These are phyloP conservation scores for Mycotypha africana DNA, from an alignment of 371 early-diverging fungal species.

Conservation along the genomic window DNA sequence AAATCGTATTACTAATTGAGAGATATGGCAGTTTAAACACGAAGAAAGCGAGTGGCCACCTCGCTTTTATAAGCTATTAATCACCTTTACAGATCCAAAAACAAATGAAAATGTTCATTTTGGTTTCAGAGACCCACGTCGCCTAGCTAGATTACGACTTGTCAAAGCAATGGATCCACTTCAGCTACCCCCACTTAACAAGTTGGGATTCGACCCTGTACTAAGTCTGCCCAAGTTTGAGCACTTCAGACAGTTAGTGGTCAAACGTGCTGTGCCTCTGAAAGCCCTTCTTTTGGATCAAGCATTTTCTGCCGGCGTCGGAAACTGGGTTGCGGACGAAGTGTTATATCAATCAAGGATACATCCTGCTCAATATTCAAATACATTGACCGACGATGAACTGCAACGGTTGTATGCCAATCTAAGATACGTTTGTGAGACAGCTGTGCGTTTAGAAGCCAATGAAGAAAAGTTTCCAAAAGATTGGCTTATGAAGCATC, in stretches of 20 bases:
- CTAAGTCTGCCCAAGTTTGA: slow-evolving; percentile 34
- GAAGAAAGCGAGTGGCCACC: slow-evolving; percentile 56
- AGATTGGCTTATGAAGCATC: slow-evolving; percentile 59
- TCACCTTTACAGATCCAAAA: slow-evolving; percentile 22
- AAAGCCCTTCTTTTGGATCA: slow-evolving; percentile 59
- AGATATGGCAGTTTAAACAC: slow-evolving; percentile 20
- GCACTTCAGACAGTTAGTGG: slow-evolving; percentile 25
- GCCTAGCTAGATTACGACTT: slow-evolving; percentile 48
- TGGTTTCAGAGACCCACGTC: slow-evolving; percentile 52
- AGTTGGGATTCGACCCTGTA: slow-evolving; percentile 59
- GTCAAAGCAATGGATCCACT: slow-evolving; percentile 37
- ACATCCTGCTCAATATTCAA: slow-evolving; percentile 54
- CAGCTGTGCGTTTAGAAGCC: slow-evolving; percentile 50
- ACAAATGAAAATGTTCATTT: slow-evolving; percentile 19
- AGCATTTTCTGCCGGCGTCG: slow-evolving; percentile 62
- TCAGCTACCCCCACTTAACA: slow-evolving; percentile 35
- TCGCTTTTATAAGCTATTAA: slow-evolving; percentile 41
- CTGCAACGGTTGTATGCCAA: slow-evolving; percentile 28
- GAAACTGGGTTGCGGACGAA: slow-evolving; percentile 70
- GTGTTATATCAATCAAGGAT: slow-evolving; percentile 52
- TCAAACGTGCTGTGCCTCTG: slow-evolving; percentile 38
- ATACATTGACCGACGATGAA: slow-evolving; percentile 41
- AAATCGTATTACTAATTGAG: too few species aligned
- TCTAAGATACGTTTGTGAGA: slow-evolving; percentile 35
- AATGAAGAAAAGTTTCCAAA: slow-evolving; percentile 52